Evolutionary conservation across 352 stramenopile genomes (phyloP).

Genomic region (Phytophthora macrochlamydospora): DNA sequence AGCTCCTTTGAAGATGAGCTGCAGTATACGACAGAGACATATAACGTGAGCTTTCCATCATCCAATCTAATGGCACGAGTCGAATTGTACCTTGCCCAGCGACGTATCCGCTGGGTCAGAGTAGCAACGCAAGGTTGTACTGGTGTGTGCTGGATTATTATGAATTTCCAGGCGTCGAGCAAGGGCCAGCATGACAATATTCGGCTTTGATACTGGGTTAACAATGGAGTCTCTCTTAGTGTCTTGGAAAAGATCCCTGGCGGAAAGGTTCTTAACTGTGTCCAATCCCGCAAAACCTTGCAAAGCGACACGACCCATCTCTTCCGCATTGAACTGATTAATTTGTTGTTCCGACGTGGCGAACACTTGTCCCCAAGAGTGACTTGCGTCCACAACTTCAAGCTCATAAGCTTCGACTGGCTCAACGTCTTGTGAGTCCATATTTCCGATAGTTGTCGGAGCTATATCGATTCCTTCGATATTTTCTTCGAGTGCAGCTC

Average conservation of each 20-base stretch:
- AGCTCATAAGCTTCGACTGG: conserved; percentile 25
- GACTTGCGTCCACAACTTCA: conserved; percentile 26
- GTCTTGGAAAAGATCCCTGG: too few species aligned
- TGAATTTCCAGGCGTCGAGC: conserved; percentile 15
- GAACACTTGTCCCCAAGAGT: conserved; percentile 19
- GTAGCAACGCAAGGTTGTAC: conserved; percentile 15
- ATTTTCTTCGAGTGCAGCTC: neutral
- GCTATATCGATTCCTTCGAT: neutral
- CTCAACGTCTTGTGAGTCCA: neutral
- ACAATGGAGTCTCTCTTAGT: conserved; percentile 19
- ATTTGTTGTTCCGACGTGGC: conserved; percentile 17
- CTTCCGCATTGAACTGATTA: conserved; percentile 18
- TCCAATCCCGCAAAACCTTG: conserved; percentile 5
- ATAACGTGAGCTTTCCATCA: neutral
- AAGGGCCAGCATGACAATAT: conserved; percentile 20
- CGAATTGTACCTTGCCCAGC: conserved; percentile 41
- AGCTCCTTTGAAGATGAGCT: conserved; percentile 49
- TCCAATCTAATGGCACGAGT: neutral
- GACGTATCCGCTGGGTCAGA: conserved; percentile 36
- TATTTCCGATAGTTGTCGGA: neutral
- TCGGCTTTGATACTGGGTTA: conserved; percentile 18
- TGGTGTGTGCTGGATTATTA: neutral
- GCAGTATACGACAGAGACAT: neutral
- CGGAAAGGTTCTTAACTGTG: too few species aligned
- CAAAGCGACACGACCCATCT: conserved; percentile 11